Percentiles rank a stretch among this genome's conserved stretches.
Conservation (phyloP, 257 asterid species). For the Scutellaria barbata region DNA sequence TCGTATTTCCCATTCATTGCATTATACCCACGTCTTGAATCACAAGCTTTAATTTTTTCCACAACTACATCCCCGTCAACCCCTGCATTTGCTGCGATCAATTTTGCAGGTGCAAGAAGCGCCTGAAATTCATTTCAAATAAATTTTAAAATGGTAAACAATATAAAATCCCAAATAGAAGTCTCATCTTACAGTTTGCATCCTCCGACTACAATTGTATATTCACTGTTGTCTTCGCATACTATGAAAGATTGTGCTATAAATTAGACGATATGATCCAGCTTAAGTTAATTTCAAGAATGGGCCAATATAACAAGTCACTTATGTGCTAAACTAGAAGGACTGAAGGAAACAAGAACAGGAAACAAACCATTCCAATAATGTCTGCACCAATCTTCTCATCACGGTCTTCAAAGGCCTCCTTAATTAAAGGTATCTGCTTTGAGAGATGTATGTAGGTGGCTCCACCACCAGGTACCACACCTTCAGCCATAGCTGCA, state of each 20-base stretch:
- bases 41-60: constrained; percentile 59
- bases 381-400: constrained; percentile 94
- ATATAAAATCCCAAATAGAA: background rate
- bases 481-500: constrained; percentile 96
- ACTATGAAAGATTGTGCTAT: too few relatives aligned
- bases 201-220: background rate
- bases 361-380: constrained; percentile 64
- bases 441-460: constrained; percentile 81
- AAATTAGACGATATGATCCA: background rate
- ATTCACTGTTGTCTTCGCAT: too few relatives aligned
- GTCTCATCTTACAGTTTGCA: constrained; percentile 1
- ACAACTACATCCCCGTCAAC: constrained; percentile 80
- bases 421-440: constrained; percentile 66
- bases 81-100: constrained; percentile 89
- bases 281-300: background rate
- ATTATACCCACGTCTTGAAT: constrained; percentile 68
- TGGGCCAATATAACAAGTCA: background rate
- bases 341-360: background rate
- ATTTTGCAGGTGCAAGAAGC: constrained; percentile 86
- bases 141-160: constrained; percentile 7
- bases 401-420: constrained; percentile 63
- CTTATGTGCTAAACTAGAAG: background rate
- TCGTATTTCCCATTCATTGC: constrained; percentile 81
- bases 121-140: constrained; percentile 64
- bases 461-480: constrained; percentile 99